Percentiles rank a stretch among this genome's conserved stretches.
These are phyloP conservation scores for Xylaria longipes DNA, from an alignment of 495 filamentous ascomycete species.

Conservation along the genomic window DNA sequence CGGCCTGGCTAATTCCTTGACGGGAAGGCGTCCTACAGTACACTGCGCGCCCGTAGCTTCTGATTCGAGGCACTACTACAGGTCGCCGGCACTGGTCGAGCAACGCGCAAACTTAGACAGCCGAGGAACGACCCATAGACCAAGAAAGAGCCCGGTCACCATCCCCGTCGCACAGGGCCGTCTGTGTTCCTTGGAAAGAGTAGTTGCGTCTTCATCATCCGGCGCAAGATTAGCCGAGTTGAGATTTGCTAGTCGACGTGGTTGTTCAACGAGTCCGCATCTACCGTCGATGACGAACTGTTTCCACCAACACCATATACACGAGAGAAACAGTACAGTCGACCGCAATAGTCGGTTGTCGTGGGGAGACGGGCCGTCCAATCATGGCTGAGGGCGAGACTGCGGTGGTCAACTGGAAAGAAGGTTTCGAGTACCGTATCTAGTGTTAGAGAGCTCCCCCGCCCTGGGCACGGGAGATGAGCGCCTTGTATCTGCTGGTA, in stretches of 20 bases:
- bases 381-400: slow-evolving; percentile 1
- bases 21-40: slow-evolving; percentile 16
- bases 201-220: slow-evolving; percentile 1
- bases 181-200: background rate
- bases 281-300: background rate
- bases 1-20: slow-evolving; percentile 14
- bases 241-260: background rate
- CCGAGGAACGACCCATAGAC: background rate
- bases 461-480: slow-evolving; percentile 4
- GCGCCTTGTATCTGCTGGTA: slow-evolving; percentile 9
- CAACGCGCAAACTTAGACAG: background rate
- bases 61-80: slow-evolving; percentile 17
- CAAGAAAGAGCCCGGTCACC: background rate
- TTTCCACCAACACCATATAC: background rate
- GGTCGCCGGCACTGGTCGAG: background rate
- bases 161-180: slow-evolving; percentile 2
- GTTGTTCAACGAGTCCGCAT: background rate
- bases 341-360: background rate
- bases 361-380: slow-evolving; percentile 9
- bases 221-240: slow-evolving; percentile 5
- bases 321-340: background rate
- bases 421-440: background rate
- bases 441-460: background rate
- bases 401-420: background rate
- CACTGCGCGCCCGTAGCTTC: background rate